These are phyloP conservation scores for Scopulariopsis brevicaulis DNA, from an alignment of 2,329 filamentous ascomycete genomes.

Conservation along the genomic window DNA sequence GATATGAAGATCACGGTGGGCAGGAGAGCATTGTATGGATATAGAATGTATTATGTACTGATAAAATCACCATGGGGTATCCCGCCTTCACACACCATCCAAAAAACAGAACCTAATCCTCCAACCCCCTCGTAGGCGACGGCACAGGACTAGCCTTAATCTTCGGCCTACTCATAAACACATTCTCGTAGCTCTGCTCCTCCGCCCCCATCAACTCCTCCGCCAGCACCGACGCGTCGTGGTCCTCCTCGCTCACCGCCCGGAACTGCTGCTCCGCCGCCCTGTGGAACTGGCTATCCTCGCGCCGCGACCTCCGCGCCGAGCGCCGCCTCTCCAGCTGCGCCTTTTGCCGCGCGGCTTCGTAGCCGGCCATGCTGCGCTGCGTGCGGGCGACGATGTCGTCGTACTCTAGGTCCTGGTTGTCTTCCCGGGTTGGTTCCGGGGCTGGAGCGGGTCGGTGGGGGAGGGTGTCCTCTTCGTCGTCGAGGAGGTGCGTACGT, in stretches of 20 bases:
- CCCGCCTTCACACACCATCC: not conserved
- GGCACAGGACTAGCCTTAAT: constrained; percentile 63
- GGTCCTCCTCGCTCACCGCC: constrained; percentile 31
- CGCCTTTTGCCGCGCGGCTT: constrained; percentile 48
- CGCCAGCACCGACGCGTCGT: constrained; percentile 35
- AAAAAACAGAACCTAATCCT: constrained; percentile 4
- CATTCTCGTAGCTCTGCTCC: constrained; percentile 66
- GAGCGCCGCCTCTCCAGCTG: constrained; percentile 45
- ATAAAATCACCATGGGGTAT: not conserved
- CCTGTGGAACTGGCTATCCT: not conserved
- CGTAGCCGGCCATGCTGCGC: constrained; percentile 50
- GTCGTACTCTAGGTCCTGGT: constrained; percentile 19
- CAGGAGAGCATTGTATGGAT: constrained; percentile 3
- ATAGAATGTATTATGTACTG: not conserved
- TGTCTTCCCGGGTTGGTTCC: constrained; percentile 7
- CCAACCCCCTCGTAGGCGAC: constrained; percentile 30
- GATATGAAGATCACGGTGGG: constrained; percentile 1
- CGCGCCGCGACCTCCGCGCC: constrained; percentile 25
- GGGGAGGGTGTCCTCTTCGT: constrained; percentile 18
- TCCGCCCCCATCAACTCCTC: constrained; percentile 57
- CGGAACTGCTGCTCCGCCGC: not conserved
- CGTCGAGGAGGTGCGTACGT: constrained; percentile 1
- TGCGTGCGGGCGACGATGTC: constrained; percentile 47
- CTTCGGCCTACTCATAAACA: constrained; percentile 77
- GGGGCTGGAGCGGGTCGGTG: constrained; percentile 9